A percentile compares a stretch with the other conserved stretches of the same genome.
Evolutionary conservation across 2,329 filamentous ascomycete species (phyloP).

Genomic region (Fusarium sp.): DNA sequence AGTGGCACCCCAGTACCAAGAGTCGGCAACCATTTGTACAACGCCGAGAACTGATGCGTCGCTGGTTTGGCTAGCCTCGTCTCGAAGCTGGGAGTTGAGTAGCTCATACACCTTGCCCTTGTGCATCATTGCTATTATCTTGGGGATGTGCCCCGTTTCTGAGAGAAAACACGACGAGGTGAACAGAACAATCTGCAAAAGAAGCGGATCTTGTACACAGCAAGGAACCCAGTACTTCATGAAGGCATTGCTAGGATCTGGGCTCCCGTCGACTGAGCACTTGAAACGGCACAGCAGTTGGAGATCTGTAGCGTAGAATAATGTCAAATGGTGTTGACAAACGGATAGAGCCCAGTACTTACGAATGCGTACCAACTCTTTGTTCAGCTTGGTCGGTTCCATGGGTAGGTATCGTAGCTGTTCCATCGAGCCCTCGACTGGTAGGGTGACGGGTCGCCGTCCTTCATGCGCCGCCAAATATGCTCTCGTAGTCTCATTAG

Average conservation of each 20-base stretch:
- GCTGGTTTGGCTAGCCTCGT: slow-evolving; percentile 54
- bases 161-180: slow-evolving; percentile 67
- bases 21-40: slow-evolving; percentile 65
- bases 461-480: slow-evolving; percentile 18
- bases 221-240: slow-evolving; percentile 65
- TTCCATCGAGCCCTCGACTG: slow-evolving; percentile 51
- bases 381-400: slow-evolving; percentile 60
- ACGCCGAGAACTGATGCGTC: slow-evolving; percentile 65
- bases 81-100: slow-evolving; percentile 64
- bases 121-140: slow-evolving; percentile 59
- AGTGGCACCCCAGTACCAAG: slow-evolving; percentile 69
- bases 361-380: slow-evolving; percentile 66
- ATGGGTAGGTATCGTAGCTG: slow-evolving; percentile 60
- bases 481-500: slow-evolving; percentile 16
- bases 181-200: slow-evolving; percentile 65
- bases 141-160: slow-evolving; percentile 64
- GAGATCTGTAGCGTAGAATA: slow-evolving; percentile 56
- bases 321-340: not conserved
- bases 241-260: slow-evolving; percentile 61
- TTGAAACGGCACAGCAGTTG: slow-evolving; percentile 67
- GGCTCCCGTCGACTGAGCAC: slow-evolving; percentile 65
- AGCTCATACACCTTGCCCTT: slow-evolving; percentile 61
- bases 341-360: slow-evolving; percentile 32
- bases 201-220: slow-evolving; percentile 65
- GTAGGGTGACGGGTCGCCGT: slow-evolving; percentile 37